Percentiles rank a stretch among this genome's conserved stretches.
Conservation (phyloP, 1,284 basidiomycete genomes). For the Golubevia pallescens region DNA sequence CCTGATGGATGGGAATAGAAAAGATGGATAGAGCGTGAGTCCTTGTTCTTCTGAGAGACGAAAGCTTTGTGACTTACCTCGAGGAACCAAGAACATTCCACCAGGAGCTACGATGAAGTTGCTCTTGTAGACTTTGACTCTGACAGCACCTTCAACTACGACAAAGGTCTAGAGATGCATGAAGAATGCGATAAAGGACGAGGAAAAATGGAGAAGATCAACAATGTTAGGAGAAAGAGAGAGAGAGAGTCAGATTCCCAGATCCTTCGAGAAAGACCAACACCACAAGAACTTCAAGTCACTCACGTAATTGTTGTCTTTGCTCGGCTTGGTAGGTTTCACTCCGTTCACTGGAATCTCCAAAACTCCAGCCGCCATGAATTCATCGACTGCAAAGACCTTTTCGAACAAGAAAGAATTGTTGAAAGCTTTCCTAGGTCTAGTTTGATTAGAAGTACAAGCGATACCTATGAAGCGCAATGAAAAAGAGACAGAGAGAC, state of each 20-base stretch:
- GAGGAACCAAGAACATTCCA: constrained; percentile 86
- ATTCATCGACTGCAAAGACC: constrained; percentile 89
- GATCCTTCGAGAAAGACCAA: too few species aligned
- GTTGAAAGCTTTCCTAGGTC: constrained; percentile 68
- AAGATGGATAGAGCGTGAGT: too few species aligned
- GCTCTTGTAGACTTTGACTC: constrained; percentile 80
- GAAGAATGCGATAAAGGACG: background rate
- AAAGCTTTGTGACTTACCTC: constrained; percentile 74
- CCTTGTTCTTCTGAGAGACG: too few species aligned
- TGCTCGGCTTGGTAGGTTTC: constrained; percentile 86
- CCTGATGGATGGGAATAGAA: constrained; percentile 67
- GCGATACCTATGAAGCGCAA: constrained; percentile 71
- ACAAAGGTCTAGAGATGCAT: constrained; percentile 25
- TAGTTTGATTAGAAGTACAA: constrained; percentile 74
- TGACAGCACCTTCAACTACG: constrained; percentile 74
- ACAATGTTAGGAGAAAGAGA: too few species aligned
- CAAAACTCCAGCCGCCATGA: constrained; percentile 87
- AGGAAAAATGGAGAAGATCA: too few species aligned
- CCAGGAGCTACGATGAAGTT: constrained; percentile 79
- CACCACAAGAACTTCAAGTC: too few species aligned
- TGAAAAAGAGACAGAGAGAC: background rate
- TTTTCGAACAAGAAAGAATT: constrained; percentile 85
- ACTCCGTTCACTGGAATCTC: constrained; percentile 76
- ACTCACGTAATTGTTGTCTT: constrained; percentile 94
- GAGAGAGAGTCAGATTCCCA: too few species aligned